Percentiles rank a stretch among this genome's conserved stretches.
phyloP scores from a whole-genome alignment of 306 rosid genomes.

The Pachyrhizus erosus region DNA sequence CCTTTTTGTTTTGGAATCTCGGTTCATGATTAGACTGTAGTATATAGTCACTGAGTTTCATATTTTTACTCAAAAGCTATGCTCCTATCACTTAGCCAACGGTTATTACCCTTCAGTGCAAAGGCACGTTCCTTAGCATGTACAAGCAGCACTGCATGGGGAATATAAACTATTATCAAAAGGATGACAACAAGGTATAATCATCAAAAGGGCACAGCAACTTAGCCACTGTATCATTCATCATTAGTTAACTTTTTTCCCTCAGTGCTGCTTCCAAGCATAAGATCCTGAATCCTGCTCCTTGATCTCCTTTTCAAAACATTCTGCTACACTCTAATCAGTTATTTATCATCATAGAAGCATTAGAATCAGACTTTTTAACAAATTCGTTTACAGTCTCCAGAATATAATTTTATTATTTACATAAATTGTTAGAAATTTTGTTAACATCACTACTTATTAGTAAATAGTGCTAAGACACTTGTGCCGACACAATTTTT shows the following conservation, averaged over 20 bases:
- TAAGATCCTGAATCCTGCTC: conserved; percentile 34
- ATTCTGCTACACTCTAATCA: conserved; percentile 5
- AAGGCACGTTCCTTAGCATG: conserved; percentile 5
- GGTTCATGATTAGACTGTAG: conserved; percentile 23
- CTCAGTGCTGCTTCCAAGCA: background rate
- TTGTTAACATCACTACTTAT: background rate
- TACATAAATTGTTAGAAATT: background rate
- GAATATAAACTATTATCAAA: conserved; percentile 9
- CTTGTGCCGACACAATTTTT: no score
- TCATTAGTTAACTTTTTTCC: background rate
- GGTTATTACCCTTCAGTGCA: conserved; percentile 14
- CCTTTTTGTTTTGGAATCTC: background rate
- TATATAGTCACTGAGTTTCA: background rate
- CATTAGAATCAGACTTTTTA: background rate
- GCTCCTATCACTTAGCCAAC: background rate
- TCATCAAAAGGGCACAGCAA: conserved; percentile 25
- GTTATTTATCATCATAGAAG: background rate
- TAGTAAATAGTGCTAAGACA: no score
- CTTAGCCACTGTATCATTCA: background rate
- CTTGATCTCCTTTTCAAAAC: background rate
- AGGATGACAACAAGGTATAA: conserved; percentile 19
- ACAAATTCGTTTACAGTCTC: background rate
- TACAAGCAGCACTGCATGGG: conserved; percentile 41
- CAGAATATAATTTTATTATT: background rate
- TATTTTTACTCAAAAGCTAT: background rate